Conservation (phyloP, 345 rosid species). For the Bruguiera sexangula region DNA sequence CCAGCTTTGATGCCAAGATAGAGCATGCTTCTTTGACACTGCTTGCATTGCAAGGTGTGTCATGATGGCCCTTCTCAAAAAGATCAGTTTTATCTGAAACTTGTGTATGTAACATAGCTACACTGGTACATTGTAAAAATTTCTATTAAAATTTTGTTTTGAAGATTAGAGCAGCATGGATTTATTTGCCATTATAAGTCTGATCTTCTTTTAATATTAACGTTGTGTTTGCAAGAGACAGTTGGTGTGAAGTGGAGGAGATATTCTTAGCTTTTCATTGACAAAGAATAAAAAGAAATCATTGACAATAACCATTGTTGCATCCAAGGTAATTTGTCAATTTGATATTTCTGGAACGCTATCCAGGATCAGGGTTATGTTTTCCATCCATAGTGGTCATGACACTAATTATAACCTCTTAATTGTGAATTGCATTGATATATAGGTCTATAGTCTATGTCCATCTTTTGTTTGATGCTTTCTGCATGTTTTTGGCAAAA, state of each 20-base stretch:
- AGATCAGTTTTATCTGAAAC: conserved; percentile 57
- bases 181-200: conserved; percentile 21
- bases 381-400: conserved; percentile 11
- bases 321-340: conserved; percentile 59
- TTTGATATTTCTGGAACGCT: conserved; percentile 30
- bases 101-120: conserved; percentile 68
- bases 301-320: background rate
- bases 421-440: too few relatives aligned
- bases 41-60: conserved; percentile 88
- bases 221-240: conserved; percentile 90
- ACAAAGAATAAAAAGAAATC: conserved; percentile 57
- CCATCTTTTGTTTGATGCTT: too few relatives aligned
- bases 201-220: conserved; percentile 46
- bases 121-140: conserved; percentile 53
- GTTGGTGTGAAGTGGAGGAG: conserved; percentile 80
- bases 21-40: conserved; percentile 50
- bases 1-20: conserved; percentile 43
- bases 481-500: too few relatives aligned
- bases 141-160: conserved; percentile 25
- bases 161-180: conserved; percentile 34
- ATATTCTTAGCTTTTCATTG: conserved; percentile 66
- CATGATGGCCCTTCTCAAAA: conserved; percentile 45
- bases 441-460: too few relatives aligned
- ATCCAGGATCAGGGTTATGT: conserved; percentile 13
- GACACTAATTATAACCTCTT: background rate